Percentiles rank a stretch among this genome's conserved stretches.
Conservation (phyloP, 371 early-diverging fungal species). For the Mucor velutinosus region DNA sequence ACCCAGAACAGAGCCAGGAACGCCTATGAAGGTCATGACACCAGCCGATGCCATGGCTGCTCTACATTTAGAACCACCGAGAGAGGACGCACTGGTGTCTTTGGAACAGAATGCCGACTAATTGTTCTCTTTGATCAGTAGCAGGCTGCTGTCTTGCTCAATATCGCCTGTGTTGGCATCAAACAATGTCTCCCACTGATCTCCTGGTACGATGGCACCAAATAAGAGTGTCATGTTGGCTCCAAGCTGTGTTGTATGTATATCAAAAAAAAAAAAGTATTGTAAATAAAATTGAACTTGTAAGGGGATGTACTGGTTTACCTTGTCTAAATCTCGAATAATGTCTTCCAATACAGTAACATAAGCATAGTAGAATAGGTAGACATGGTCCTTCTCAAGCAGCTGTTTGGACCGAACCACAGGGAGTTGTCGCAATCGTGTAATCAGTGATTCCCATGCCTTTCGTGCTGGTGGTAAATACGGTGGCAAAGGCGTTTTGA, state of each 20-base stretch:
- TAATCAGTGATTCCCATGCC: constrained; percentile 49
- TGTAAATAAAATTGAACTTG: too few relatives aligned
- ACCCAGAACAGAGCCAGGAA: constrained; percentile 7
- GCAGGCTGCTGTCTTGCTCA: constrained; percentile 5
- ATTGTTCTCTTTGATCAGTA: neutral
- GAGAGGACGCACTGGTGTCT: constrained; percentile 17
- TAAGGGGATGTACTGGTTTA: neutral
- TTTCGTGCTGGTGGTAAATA: constrained; percentile 72
- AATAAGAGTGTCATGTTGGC: constrained; percentile 43
- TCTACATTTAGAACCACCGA: constrained; percentile 28
- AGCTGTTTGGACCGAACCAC: constrained; percentile 55
- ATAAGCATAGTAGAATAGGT: constrained; percentile 81
- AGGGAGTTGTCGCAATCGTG: constrained; percentile 52
- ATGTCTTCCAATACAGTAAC: constrained; percentile 78
- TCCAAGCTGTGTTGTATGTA: constrained; percentile 31
- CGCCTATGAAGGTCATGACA: neutral
- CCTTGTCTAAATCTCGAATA: constrained; percentile 71
- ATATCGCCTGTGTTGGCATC: constrained; percentile 17
- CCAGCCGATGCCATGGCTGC: constrained; percentile 7
- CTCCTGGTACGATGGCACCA: constrained; percentile 45
- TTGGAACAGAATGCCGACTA: constrained; percentile 1
- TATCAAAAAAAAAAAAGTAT: neutral
- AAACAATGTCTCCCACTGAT: constrained; percentile 47
- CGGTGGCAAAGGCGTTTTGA: constrained; percentile 84
- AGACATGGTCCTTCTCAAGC: constrained; percentile 35